Conservation (phyloP, 1,284 basidiomycete species). For the Coriolopsis trogii region DNA sequence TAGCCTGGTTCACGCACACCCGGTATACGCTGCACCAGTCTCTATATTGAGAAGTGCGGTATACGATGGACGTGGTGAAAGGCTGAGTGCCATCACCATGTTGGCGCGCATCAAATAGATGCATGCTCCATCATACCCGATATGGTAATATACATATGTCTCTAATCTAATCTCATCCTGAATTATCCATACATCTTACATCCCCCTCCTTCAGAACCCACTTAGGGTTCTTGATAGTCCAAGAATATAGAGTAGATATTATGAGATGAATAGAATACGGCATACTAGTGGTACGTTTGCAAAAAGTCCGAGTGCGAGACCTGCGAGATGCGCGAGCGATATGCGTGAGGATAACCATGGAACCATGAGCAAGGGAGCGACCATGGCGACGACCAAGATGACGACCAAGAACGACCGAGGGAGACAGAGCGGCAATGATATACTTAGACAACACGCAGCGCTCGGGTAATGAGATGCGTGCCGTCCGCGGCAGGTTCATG, state of each 20-base stretch:
- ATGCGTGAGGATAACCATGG: too few relatives aligned
- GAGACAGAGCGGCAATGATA: too few relatives aligned
- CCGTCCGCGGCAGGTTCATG: too few relatives aligned
- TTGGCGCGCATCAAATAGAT: not conserved
- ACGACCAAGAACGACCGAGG: too few relatives aligned
- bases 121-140: not conserved
- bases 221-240: not conserved
- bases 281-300: not conserved
- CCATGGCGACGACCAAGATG: too few relatives aligned
- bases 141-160: not conserved
- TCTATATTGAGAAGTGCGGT: not conserved
- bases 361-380: too few relatives aligned
- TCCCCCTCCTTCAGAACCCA: not conserved
- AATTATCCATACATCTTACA: not conserved
- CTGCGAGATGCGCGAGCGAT: too few relatives aligned
- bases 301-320: not conserved
- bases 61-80: not conserved
- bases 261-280: not conserved
- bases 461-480: too few relatives aligned
- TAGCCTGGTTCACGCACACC: not conserved
- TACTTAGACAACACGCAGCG: too few relatives aligned
- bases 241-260: not conserved
- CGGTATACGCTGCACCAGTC: not conserved
- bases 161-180: not conserved
- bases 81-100: not conserved